Evolutionary conservation across 139 green algal species (phyloP), one percentile per base, ranked within the genome.

Genomic region (Gonium pectorale): DNA sequence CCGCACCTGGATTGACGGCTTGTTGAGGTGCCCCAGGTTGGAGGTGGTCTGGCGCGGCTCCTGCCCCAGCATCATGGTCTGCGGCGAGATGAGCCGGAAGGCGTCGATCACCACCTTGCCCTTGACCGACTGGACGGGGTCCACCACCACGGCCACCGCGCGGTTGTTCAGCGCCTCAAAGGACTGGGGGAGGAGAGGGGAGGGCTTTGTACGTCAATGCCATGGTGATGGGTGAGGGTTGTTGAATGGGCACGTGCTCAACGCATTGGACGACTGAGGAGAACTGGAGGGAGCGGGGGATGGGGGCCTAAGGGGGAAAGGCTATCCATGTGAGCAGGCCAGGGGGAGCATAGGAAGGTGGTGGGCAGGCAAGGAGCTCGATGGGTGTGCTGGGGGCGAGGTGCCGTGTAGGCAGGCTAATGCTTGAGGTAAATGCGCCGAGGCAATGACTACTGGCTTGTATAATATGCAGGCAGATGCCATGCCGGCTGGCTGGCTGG

Each of bases 41-140:
- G 91, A 97, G 35, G 97, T 99, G 24, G 98, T 99, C 90, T 99
- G 97, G 9, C 97, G 90, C 26, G 97, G 97, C 89, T 99, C 97
- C 90, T 99, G 97, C 2, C 97, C 97, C 70, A 99, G 91, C 97
- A 99, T 99, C 96, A 99, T 98, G 38, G 96, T 99, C 93, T 99
- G 97, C 27, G 96, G 95, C 83, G 94, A 98, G 92, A 99, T 99
- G 46, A 99, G 92, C 5, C 97, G 95, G 94, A 98, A 99, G 0
- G 95, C 95, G 82, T 98, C 96, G 49, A 99, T 98, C 9, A 99
- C 96, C 26, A 99, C 88, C 81, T 92, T 92, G 78, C 97, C 97
- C 89, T 97, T 98, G 6, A 99, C 97, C 22, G 79, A 94, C 92
- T 99, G 97, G 46, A 99, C 98, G 19, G 97, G 97, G 91, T 99